Conservation (phyloP, 768 basidiomycete species). For the Russula virescens region DNA sequence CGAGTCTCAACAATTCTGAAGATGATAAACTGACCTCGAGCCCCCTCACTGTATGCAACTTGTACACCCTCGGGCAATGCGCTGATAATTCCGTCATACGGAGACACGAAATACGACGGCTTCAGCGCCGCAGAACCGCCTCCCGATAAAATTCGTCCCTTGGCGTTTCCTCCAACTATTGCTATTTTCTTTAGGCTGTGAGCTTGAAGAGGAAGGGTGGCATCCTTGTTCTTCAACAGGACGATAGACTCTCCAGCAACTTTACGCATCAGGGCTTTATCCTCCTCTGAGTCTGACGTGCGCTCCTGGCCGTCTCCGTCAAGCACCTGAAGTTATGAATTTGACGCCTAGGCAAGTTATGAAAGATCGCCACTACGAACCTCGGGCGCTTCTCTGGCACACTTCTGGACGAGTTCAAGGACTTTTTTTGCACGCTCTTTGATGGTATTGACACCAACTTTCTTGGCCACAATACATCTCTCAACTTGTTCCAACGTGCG, state of each 20-base stretch:
- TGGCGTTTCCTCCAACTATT: slow-evolving; percentile 70
- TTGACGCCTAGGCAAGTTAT: neutral
- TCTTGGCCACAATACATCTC: slow-evolving; percentile 51
- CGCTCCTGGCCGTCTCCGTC: slow-evolving; percentile 67
- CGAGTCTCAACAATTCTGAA: neutral
- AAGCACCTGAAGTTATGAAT: slow-evolving; percentile 41
- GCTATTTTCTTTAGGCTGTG: slow-evolving; percentile 58
- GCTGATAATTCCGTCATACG: slow-evolving; percentile 67
- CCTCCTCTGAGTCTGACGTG: slow-evolving; percentile 55
- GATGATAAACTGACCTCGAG: slow-evolving; percentile 43
- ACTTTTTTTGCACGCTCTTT: slow-evolving; percentile 47
- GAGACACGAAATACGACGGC: slow-evolving; percentile 68
- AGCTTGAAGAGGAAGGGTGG: slow-evolving; percentile 46
- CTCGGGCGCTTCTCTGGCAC: slow-evolving; percentile 48
- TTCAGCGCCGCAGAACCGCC: slow-evolving; percentile 72
- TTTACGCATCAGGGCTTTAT: slow-evolving; percentile 56
- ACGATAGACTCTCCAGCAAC: slow-evolving; percentile 70
- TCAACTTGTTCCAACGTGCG: slow-evolving; percentile 62
- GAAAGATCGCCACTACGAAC: slow-evolving; percentile 23
- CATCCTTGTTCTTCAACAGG: slow-evolving; percentile 62
- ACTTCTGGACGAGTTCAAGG: slow-evolving; percentile 63
- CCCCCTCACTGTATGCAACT: slow-evolving; percentile 63
- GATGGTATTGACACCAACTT: slow-evolving; percentile 57
- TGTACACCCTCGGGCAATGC: slow-evolving; percentile 49
- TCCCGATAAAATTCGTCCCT: slow-evolving; percentile 54